A percentile compares a stretch with the other conserved stretches of the same genome.
Evolutionary conservation across 257 asterid genomes (phyloP).

Genomic region (Solanum appendiculatum): DNA sequence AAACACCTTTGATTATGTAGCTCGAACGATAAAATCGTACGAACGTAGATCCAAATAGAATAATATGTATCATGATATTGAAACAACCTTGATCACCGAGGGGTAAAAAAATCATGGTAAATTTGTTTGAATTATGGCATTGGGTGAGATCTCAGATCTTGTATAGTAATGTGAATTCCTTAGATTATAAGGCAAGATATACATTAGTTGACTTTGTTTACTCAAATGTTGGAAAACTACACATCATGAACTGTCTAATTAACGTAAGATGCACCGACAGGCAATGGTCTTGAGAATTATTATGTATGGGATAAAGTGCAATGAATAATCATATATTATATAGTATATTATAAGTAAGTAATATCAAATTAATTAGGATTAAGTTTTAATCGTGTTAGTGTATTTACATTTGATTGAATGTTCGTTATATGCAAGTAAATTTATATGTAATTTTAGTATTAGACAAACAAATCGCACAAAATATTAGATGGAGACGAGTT

Average conservation of each 20-base stretch:
- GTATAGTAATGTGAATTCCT: background rate
- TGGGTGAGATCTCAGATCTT: background rate
- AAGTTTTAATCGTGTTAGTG: background rate
- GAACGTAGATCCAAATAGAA: background rate
- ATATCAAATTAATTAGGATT: background rate
- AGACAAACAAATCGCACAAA: background rate
- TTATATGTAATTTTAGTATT: background rate
- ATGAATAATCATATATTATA: background rate
- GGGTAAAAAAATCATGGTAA: background rate
- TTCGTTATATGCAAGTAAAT: background rate
- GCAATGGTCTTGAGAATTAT: background rate
- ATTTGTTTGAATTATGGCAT: background rate
- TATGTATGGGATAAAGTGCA: background rate
- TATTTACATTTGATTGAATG: background rate
- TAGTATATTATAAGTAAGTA: background rate
- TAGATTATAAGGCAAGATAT: background rate
- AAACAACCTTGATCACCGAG: background rate
- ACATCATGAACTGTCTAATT: background rate
- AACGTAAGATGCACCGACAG: background rate
- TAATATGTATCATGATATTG: background rate
- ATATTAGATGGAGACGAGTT: background rate
- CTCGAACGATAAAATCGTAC: background rate
- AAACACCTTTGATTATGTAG: accelerated
- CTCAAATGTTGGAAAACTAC: background rate
- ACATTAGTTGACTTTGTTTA: background rate